A percentile compares a stretch with the other conserved stretches of the same genome.
Evolutionary conservation across 495 filamentous ascomycete genomes (phyloP).

Genomic region (Penicillium simplicissimum): DNA sequence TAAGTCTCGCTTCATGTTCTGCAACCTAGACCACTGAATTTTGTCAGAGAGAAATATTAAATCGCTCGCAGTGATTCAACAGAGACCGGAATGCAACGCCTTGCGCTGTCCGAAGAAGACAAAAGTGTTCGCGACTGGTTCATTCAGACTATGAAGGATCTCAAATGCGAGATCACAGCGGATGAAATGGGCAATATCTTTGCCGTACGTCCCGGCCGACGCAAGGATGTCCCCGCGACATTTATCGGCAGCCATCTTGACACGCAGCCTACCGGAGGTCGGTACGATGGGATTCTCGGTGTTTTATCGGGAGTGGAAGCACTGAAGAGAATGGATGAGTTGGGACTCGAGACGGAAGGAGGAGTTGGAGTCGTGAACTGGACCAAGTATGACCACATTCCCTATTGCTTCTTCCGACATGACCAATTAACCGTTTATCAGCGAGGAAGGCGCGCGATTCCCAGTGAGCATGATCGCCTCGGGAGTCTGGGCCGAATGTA

Average conservation of each 20-base stretch:
- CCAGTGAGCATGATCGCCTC: slow-evolving; percentile 75
- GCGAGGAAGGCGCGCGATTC: slow-evolving; percentile 79
- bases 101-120: slow-evolving; percentile 70
- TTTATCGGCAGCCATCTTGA: slow-evolving; percentile 76
- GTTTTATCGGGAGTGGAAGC: slow-evolving; percentile 72
- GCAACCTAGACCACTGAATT: neutral
- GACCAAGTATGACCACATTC: slow-evolving; percentile 61
- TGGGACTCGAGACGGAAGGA: slow-evolving; percentile 67
- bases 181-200: slow-evolving; percentile 79
- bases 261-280: slow-evolving; percentile 74
- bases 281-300: slow-evolving; percentile 76
- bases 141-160: slow-evolving; percentile 58
- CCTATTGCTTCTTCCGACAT: neutral
- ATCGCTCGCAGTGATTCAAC: slow-evolving; percentile 45
- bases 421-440: slow-evolving; percentile 24
- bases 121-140: slow-evolving; percentile 77
- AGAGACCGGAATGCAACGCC: slow-evolving; percentile 66
- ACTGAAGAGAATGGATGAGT: slow-evolving; percentile 66
- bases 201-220: slow-evolving; percentile 63
- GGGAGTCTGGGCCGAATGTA: slow-evolving; percentile 73
- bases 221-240: slow-evolving; percentile 57
- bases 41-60: neutral
- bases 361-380: slow-evolving; percentile 75
- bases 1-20: slow-evolving; percentile 37
- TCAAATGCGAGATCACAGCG: slow-evolving; percentile 63